Conservation (phyloP, 116 monocot species). For the Trichopus zeylanicus region DNA sequence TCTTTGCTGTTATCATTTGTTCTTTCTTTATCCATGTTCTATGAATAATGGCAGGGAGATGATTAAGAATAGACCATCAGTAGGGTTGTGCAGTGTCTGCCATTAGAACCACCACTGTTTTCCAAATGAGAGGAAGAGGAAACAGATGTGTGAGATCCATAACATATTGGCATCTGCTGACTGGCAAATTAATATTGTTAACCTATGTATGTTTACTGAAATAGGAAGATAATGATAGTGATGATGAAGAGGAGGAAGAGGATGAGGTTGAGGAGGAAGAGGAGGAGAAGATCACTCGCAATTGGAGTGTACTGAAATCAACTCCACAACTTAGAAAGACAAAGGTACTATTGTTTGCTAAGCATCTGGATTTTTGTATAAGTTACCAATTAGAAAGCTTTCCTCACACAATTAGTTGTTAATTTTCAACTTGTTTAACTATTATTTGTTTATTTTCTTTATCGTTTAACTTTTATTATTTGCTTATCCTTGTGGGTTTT, state of each 20-base stretch:
- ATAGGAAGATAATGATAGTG: conserved; percentile 63
- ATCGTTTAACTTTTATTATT: no score
- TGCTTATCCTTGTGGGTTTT: no score
- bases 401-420: no score
- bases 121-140: no score
- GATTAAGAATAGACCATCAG: background rate
- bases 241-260: conserved; percentile 42
- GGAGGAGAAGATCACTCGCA: conserved; percentile 60
- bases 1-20: background rate
- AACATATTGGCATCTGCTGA: no score
- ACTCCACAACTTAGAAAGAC: conserved; percentile 56
- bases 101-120: no score
- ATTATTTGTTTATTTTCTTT: no score
- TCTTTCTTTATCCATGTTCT: background rate
- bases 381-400: no score
- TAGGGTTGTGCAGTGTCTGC: no score
- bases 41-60: background rate
- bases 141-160: no score
- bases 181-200: background rate
- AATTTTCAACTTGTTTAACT: no score
- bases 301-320: conserved; percentile 86
- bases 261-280: conserved; percentile 47
- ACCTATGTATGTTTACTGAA: background rate
- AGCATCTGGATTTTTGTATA: background rate
- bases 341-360: conserved; percentile 35